Evolutionary conservation across 1,284 basidiomycete species (phyloP), one percentile per base, ranked within the genome.

Genomic region (Gomphus sp.): DNA sequence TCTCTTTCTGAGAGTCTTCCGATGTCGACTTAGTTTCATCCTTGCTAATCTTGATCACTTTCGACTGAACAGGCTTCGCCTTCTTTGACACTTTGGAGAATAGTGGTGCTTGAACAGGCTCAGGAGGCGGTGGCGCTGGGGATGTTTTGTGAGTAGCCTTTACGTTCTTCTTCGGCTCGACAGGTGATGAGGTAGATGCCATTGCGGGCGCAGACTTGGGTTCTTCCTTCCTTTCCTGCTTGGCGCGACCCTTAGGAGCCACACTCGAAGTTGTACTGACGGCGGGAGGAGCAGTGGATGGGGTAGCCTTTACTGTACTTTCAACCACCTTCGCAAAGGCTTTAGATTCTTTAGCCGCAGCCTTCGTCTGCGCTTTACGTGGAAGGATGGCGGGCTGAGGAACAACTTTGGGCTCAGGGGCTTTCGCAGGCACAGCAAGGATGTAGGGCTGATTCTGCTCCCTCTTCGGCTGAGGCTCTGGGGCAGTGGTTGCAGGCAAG

Each of bases 11-110:
- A 36, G 73, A 66, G 9, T 79, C 74, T 16, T 81, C 80, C 1
- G 67, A 61, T 16, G 64, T 62, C n/a, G 71, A 62, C 39, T 80
- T 58, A 14, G 57, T 14, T 16, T 81, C 83, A 45, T 89, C 87
- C 67, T 81, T 80, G 0, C 76, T 72, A 53, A 82, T 76, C 63
- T 74, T 81, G 65, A 82, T 54, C 16, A 62, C 55, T 41, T 55
- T 55, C 22, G 60, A 50, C 39, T 58, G 50, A 18, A 43, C 77
- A 3, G 80, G 78, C 66, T 84, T 86, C 57, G 80, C 52, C 71
- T 90, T 90, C 76, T 88, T 90, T 3, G 87, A 85, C 72, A 87
- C 83, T 69, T 83, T 89, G 25, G 88, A 89, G 41, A 89, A 73
- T 43, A 90, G 78, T 16, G 87, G 87, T 16, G 80, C 81, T 66